These are phyloP conservation scores for Cryptomeria japonica DNA, from an alignment of 75 land plant species.

Conservation along the genomic window DNA sequence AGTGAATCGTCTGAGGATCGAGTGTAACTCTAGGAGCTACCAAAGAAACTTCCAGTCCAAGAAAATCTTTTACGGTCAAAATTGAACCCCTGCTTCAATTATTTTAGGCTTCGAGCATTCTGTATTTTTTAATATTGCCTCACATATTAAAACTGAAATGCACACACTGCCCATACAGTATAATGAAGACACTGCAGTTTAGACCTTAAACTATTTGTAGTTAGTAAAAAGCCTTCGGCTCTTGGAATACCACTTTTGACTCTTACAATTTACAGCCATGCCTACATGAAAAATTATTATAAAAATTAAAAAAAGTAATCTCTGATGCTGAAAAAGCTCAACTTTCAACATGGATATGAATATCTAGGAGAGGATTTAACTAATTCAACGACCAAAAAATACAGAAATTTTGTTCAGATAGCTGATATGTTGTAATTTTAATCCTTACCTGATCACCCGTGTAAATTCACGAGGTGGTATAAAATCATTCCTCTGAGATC, in stretches of 20 bases:
- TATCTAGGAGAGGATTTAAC: background rate
- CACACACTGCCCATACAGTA: background rate
- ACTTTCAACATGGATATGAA: background rate
- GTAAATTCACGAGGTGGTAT: conserved; percentile 57
- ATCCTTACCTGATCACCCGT: conserved; percentile 59
- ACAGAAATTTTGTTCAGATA: background rate
- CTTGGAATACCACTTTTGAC: background rate
- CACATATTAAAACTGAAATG: background rate
- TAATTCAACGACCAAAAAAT: background rate
- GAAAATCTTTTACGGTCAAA: background rate
- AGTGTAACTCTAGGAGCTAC: too few species aligned
- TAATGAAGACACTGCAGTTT: background rate
- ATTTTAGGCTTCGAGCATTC: background rate
- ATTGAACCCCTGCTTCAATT: background rate
- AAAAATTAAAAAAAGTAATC: background rate
- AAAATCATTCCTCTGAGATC: conserved; percentile 42
- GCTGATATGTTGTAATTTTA: background rate
- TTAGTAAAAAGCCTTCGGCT: background rate
- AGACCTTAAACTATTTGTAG: background rate
- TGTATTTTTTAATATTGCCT: background rate
- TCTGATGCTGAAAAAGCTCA: background rate
- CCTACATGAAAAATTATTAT: background rate
- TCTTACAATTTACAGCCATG: background rate
- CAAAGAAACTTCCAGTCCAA: background rate
- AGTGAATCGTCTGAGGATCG: too few species aligned